phyloP scores from a whole-genome alignment of 768 basidiomycete genomes.

The Amanita subjunquillea region DNA sequence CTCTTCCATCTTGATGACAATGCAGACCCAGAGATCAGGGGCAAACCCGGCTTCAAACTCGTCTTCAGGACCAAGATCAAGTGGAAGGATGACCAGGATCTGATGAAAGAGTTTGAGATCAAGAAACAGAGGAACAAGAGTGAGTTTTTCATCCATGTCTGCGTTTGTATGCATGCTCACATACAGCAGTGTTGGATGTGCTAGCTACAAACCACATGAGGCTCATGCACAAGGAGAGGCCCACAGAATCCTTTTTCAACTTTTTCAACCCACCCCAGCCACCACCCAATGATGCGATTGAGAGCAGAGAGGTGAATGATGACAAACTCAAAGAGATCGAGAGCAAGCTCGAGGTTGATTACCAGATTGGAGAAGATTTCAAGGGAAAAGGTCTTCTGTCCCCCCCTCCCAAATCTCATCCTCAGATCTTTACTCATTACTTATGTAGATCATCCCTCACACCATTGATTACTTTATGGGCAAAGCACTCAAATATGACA shows the following conservation, averaged over 20 bases:
- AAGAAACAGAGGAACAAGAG: constrained; percentile 99
- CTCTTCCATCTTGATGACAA: too few species aligned
- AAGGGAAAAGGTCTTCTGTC: constrained; percentile 91
- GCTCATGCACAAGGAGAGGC: constrained; percentile 75
- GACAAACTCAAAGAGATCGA: constrained; percentile 87
- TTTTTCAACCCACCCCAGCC: constrained; percentile 81
- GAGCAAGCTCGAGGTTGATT: constrained; percentile 90
- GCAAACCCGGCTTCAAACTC: constrained; percentile 88
- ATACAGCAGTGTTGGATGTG: neutral
- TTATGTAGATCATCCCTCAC: constrained; percentile 75
- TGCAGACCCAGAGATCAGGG: constrained; percentile 36
- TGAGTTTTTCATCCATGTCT: constrained; percentile 24
- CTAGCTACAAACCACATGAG: constrained; percentile 79
- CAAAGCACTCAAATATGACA: constrained; percentile 82
- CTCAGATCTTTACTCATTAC: neutral
- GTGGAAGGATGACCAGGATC: constrained; percentile 98
- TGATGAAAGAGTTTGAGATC: constrained; percentile 96
- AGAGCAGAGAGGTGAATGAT: constrained; percentile 65
- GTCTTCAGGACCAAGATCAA: constrained; percentile 87
- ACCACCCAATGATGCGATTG: constrained; percentile 57
- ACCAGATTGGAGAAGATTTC: constrained; percentile 96
- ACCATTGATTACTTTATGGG: constrained; percentile 98
- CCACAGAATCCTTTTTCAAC: too few species aligned
- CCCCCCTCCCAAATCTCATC: neutral
- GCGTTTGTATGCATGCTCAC: constrained; percentile 1